phyloP scores from a whole-genome alignment of 2,329 filamentous ascomycete genomes.

The Tolypocladium sp. region DNA sequence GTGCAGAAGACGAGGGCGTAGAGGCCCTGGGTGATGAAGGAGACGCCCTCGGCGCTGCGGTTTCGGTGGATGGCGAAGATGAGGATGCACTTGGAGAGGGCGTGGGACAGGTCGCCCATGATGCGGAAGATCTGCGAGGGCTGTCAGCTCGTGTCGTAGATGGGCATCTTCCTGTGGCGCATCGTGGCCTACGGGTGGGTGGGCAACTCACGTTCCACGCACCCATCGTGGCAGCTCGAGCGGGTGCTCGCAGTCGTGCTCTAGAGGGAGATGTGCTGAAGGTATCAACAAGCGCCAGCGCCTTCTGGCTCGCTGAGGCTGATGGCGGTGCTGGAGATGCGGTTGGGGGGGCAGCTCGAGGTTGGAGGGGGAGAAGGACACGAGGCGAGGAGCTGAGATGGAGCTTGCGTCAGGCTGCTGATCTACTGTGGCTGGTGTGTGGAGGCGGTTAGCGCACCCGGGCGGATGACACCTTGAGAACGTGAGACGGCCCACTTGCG shows the following conservation, averaged over 20 bases:
- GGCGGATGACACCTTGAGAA: neutral
- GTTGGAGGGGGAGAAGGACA: neutral
- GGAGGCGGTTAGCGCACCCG: neutral
- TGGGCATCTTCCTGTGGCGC: no score
- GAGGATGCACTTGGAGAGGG: constrained; percentile 79
- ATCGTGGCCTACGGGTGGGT: neutral
- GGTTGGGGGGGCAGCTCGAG: neutral
- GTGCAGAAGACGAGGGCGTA: constrained; percentile 81
- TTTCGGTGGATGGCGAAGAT: constrained; percentile 88
- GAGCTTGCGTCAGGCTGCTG: constrained; percentile 6
- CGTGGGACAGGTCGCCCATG: constrained; percentile 75
- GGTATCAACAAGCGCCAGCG: neutral
- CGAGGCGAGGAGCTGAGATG: constrained; percentile 2
- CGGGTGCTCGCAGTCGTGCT: neutral
- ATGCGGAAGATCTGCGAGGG: constrained; percentile 59
- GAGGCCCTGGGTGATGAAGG: constrained; percentile 80
- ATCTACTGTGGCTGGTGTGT: neutral
- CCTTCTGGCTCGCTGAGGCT: neutral
- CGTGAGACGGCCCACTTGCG: neutral
- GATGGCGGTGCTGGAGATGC: constrained; percentile 1
- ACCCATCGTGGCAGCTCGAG: constrained; percentile 22
- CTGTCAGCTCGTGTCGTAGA: neutral
- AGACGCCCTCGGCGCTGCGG: constrained; percentile 81
- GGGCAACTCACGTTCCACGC: constrained; percentile 28
- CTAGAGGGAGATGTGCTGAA: neutral